Evolutionary conservation across 2,329 filamentous ascomycete genomes (phyloP), one percentile per base, ranked within the genome.

Genomic region (Paracoccidioides brasiliensis): DNA sequence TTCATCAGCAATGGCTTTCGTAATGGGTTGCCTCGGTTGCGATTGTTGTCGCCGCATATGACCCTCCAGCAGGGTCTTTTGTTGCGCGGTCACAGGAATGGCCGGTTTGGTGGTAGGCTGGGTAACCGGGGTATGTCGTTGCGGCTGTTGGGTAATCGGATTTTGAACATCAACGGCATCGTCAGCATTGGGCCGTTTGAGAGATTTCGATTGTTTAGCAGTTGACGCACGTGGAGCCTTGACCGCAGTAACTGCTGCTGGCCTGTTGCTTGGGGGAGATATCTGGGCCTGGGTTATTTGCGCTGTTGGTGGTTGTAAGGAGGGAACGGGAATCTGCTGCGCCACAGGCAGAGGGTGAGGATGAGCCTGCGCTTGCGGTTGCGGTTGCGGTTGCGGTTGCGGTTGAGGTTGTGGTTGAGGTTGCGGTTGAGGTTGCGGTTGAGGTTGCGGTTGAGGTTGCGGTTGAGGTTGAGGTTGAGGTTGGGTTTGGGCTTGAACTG

Each of bases 181-280:
- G 60, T 79, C 76, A 55, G 67, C 69, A 55, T 64, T 70, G 3
- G 71, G 63, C 57, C 76, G 67, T 62, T 75, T 76, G 30, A 72
- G 56, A 38, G 62, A 72, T 56, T 71, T 72, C 12, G 68, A 56
- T 54, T 67, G 64, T 59, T 70, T 69, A 41, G 62, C 53, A 52
- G 64, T 44, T 48, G 67, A 43, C 10, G 57, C 61, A 55, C 65
- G 69, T 10, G 60, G 57, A 12, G 57, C 60, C 58, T 70, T 70
- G 3, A 48, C 48, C 12, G 58, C 57, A 30, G 63, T 32, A 2
- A 37, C 22, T 9, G 60, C 55, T 57, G 60, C 60, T 43, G 63
- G 44, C 48, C 71, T 54, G 43, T 33, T 14, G 43, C n/a, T 33
- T 15, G 55, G 37, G 22, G 35, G 38, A 12, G 48, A 42, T 9